Conservation (phyloP, 495 filamentous ascomycete genomes). For the Penicillium paradoxum region DNA sequence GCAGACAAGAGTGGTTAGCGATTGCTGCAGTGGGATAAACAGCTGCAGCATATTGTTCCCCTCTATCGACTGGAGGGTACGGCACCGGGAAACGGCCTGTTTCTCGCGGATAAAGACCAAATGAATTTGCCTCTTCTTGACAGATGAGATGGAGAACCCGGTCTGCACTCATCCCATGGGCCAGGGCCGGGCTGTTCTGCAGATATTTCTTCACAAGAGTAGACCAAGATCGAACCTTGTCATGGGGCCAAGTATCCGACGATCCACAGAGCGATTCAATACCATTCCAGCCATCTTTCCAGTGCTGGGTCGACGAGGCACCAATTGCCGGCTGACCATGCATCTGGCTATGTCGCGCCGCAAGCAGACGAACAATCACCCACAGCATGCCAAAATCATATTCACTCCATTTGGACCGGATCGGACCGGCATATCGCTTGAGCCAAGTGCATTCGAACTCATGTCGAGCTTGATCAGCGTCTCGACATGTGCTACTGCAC, state of each 20-base stretch:
- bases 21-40: conserved; percentile 38
- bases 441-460: conserved; percentile 38
- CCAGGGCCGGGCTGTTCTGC: conserved; percentile 11
- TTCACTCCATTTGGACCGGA: conserved; percentile 33
- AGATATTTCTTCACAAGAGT: conserved; percentile 38
- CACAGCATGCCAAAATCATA: conserved; percentile 41
- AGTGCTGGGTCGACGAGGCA: not conserved
- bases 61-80: conserved; percentile 16
- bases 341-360: conserved; percentile 22
- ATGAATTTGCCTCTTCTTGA: conserved; percentile 39
- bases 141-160: conserved; percentile 32
- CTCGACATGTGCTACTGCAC: conserved; percentile 26
- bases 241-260: conserved; percentile 31
- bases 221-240: conserved; percentile 28
- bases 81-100: conserved; percentile 25
- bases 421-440: conserved; percentile 21
- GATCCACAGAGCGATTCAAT: conserved; percentile 36
- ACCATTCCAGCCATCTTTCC: conserved; percentile 25
- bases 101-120: conserved; percentile 38
- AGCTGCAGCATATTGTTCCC: conserved; percentile 36
- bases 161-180: conserved; percentile 21
- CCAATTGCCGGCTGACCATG: not conserved
- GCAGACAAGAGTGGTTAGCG: conserved; percentile 36
- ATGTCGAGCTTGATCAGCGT: conserved; percentile 25
- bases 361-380: conserved; percentile 36